Base-by-base conservation (phyloP, 805 yeast genomes). In the Cyberlindnera suaveolens region DNA sequence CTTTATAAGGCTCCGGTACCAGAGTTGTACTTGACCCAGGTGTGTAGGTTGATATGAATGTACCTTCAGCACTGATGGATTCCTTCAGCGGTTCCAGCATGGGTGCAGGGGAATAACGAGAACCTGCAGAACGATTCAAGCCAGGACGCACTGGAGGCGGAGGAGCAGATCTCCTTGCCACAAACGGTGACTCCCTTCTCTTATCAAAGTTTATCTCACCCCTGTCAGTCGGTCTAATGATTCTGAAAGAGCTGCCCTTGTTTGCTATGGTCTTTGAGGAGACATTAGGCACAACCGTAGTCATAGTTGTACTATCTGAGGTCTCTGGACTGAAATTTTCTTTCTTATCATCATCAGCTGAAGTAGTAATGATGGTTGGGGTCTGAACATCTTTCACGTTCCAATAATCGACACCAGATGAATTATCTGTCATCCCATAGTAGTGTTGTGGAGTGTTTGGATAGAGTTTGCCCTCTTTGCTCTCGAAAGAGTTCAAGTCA, bases 131-230 rank as follows among this genome's bases (percentile, higher is more conserved):
- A 16, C 42, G 27, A 32, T 27, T 34, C 6, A 34, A 34, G 17
- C 30, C 14, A 8, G 52, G 52, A 34, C 50, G 48, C 30, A 32
- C 42, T 11, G 88, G 86, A 4, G 88, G 85, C 6, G 82, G 84
- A 0, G 88, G 89, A 0, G 88, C 84, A 11, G 72, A 78, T 53
- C 95, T 66, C 45, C 71, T 75, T 0, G 95, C 93, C 9, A 84
- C 77, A 54, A 75, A 85, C 1, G 96, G 95, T 1, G 95, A 82
- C 37, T 77, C 78, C 36, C 96, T 65, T 40, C 88, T 70, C 52
- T 83, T 78, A 53, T 87, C 93, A 57, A 87, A 87, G 60, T 89
- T 89, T 47, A 86, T 86, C 54, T 85, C 95, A 30, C 74, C 68
- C 13, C 74, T 77, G n/a, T 75, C 78, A 19, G 77, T 75, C 9